Evolutionary conservation across 805 yeast species (phyloP), one percentile per base, ranked within the genome.

Genomic region (Torulaspora microellipsoides): DNA sequence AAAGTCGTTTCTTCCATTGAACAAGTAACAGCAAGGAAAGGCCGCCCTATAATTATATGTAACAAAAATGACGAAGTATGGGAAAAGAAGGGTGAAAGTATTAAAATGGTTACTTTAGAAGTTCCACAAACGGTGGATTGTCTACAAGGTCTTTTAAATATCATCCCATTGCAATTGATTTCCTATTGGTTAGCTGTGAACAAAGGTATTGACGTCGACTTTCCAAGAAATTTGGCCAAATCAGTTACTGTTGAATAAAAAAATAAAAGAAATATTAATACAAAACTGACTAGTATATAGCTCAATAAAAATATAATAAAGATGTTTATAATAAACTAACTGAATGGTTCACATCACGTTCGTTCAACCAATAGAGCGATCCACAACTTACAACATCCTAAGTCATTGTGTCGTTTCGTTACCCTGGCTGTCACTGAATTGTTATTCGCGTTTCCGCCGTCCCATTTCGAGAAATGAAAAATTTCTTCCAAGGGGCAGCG

Each of bases 191-290:
- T 93, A 60, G 97, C 99, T 42, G 91, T 88, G 42, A 81, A 83
- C 69, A 85, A 91, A 64, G 98, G 97, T 32, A 83, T 86, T 56
- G 95, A 93, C 63, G 99, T 95, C 45, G 99, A 93, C 68, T 91
- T 91, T 81, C 99, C 99, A 54, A 81, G 99, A 71, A 93, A 93
- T 73, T 78, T 93, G 70, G 99, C 99, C 51, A 93, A 93, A 74
- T 84, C 96, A 40, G 99, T 93, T 45, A 93, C 99, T 37, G 99
- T 93, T 51, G 98, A 89, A 72, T 90, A 73, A 64, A 28, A 11
- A 23, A 11, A 17, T 17, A 17, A 17, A 17, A 3, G 20, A 3
- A 17, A 17, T 17, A 17, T 20, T 3, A 20, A 20, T 20, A 20
- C 25, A 20, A 4, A 4, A 20, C 8, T 20, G 25, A 20, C 2